Evolutionary conservation across 176 grass and related monocot genomes (phyloP).

Genomic region (Ampelocalamus luodianensis): DNA sequence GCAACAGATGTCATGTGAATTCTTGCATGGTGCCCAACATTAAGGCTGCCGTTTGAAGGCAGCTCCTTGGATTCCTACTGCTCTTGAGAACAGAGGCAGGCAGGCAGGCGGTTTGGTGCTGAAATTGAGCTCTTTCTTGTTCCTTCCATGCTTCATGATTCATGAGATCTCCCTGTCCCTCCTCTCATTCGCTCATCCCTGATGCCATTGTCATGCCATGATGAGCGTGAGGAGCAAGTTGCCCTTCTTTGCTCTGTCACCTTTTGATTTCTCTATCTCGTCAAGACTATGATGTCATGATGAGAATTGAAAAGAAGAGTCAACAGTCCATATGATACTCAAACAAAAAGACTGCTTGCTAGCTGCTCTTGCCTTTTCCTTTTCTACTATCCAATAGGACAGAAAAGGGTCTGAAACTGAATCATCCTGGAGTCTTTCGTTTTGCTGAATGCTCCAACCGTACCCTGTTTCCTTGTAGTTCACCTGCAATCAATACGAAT

Average conservation of each 20-base stretch:
- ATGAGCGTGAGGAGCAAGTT: conserved; percentile 42
- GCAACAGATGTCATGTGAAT: conserved; percentile 44
- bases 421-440: conserved; percentile 17
- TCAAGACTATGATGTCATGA: conserved; percentile 45
- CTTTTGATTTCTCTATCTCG: conserved; percentile 46
- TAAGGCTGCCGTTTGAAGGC: conserved; percentile 38
- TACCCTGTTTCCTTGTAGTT: conserved; percentile 23
- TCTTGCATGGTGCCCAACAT: conserved; percentile 20
- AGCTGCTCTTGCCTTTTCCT: conserved; percentile 14
- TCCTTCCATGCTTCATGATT: conserved; percentile 45
- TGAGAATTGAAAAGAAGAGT: conserved; percentile 32
- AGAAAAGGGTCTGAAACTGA: conserved; percentile 45
- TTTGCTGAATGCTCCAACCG: background rate
- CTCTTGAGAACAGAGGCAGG: conserved; percentile 17
- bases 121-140: background rate
- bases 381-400: conserved; percentile 23
- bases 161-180: conserved; percentile 33
- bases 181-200: conserved; percentile 43
- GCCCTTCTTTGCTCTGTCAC: conserved; percentile 31
- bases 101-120: conserved; percentile 31
- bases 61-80: conserved; percentile 36
- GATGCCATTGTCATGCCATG: conserved; percentile 55
- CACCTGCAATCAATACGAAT: conserved; percentile 14
- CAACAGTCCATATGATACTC: conserved; percentile 39
- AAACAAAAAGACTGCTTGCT: conserved; percentile 26